Conservation (phyloP, 306 rosid genomes). For the Glycine latifolia region DNA sequence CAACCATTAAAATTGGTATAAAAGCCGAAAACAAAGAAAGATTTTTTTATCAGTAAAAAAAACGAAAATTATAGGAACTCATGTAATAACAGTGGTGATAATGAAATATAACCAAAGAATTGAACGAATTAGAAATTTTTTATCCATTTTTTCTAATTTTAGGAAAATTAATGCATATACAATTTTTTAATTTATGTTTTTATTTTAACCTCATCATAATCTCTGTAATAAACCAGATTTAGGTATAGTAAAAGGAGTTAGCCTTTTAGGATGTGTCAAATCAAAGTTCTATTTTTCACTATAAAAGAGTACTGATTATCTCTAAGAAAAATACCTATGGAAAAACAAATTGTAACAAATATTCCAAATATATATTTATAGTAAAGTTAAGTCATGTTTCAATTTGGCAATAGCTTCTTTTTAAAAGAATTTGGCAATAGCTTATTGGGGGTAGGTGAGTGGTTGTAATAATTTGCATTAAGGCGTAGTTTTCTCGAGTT, state of each 20-base stretch:
- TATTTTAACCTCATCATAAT: too few species aligned
- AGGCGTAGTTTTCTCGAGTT: neutral
- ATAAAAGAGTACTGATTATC: too few species aligned
- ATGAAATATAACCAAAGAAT: neutral
- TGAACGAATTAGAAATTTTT: neutral
- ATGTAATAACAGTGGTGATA: neutral
- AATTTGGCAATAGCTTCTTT: neutral
- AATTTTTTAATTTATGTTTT: too few species aligned
- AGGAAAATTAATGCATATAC: too few species aligned
- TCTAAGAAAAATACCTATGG: too few species aligned
- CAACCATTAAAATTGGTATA: neutral
- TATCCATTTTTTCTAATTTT: too few species aligned
- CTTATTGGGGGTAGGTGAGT: neutral
- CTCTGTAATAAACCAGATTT: too few species aligned
- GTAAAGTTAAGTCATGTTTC: neutral
- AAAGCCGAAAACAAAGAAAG: neutral
- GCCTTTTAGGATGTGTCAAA: too few species aligned
- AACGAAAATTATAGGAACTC: neutral
- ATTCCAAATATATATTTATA: neutral
- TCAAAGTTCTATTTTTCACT: too few species aligned
- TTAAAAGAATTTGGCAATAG: neutral
- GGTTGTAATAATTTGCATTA: neutral
- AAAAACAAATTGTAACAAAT: neutral
- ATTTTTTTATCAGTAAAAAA: too few species aligned
- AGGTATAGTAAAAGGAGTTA: too few species aligned